These are phyloP conservation scores for sweet orange (Citrus sinensis) DNA, from an alignment of 345 rosid genomes.

Conservation along the genomic window DVS_A1.0 CM039162.1:26820501-26821000, in stretches of 20 bases:
- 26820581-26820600: conserved; percentile 1
- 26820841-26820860: background rate
- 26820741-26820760: conserved; percentile 80
- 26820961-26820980: background rate
- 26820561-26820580: conserved; percentile 25
- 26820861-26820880: background rate
- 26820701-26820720: background rate
- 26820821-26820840: background rate
- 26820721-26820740: background rate
- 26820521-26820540: background rate
- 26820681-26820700: background rate
- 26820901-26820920: background rate
- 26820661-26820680: conserved; percentile 13
- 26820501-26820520: background rate
- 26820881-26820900: background rate
- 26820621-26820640: conserved; percentile 15
- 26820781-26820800: conserved; percentile 89
- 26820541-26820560: background rate
- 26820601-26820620: conserved; percentile 1
- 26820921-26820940: background rate
- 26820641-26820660: background rate
- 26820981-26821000: too few species aligned
- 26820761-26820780: conserved; percentile 74
- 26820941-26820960: background rate
- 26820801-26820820: conserved; percentile 83